A percentile compares a stretch with the other conserved stretches of the same genome.
phyloP scores from a whole-genome alignment of 2,329 filamentous ascomycete species.

The Atkinsonella texensis region DNA sequence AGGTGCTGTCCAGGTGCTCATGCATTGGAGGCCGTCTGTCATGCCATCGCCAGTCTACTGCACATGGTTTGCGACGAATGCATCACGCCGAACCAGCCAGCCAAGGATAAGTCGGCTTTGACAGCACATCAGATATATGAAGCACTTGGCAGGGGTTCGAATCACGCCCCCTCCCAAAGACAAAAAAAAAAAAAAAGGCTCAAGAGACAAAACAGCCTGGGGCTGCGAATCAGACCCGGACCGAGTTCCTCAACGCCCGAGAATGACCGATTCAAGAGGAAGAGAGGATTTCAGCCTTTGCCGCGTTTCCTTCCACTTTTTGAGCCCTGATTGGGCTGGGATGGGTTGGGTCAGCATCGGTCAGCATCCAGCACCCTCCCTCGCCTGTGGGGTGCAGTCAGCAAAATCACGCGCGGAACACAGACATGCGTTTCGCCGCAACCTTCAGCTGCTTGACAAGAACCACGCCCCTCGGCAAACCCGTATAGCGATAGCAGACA shows the following conservation, averaged over 20 bases:
- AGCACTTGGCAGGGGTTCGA: not conserved
- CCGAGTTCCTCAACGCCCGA: no score
- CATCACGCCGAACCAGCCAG: not conserved
- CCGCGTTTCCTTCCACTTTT: no score
- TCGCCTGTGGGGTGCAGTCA: slow-evolving; percentile 3
- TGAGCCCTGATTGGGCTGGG: not conserved
- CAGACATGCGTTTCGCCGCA: not conserved
- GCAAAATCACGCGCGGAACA: not conserved
- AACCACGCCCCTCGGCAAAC: not conserved
- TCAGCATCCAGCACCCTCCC: not conserved
- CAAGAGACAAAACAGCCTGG: no score
- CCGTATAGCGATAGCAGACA: slow-evolving; percentile 2
- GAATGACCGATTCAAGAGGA: no score
- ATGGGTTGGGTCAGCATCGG: not conserved
- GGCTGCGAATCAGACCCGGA: no score
- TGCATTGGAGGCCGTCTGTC: not conserved
- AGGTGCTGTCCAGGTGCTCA: no score
- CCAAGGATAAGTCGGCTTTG: not conserved
- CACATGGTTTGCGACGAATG: not conserved
- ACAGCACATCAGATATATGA: not conserved
- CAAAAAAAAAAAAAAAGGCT: no score
- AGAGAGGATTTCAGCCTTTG: no score
- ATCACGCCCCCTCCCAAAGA: not conserved
- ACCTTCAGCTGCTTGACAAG: not conserved
- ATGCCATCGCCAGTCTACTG: not conserved